Evolutionary conservation across 2,329 filamentous ascomycete genomes (phyloP), one percentile per base, ranked within the genome.

Genomic region (Pseudocercospora macadamiae): DNA sequence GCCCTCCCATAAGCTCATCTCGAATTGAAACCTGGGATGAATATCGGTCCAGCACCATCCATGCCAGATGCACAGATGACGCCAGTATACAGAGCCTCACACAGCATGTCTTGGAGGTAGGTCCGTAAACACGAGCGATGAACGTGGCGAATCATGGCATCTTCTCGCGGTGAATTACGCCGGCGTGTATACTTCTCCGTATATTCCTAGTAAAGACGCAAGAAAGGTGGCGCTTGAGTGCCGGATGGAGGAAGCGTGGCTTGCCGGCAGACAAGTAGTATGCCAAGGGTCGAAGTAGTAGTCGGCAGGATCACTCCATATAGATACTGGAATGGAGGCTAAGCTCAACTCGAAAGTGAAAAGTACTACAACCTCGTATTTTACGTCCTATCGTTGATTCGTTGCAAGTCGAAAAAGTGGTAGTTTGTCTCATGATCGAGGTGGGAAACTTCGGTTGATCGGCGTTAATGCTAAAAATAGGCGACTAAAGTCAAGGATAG

Each of bases 31-130:
- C 14, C 39, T 45, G 23, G 42, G 23, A 47, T 28, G 3, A 25
- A 25, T 28, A 12, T 47, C 42, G 23, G 19, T 28, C 21, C 21
- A 45, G 39, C 39, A 45, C 9, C 25, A 49, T 19, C 45, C 45
- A 34, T 49, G 47, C 8, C 26, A 21, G n/a, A 28, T 49, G 16
- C 47, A 34, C 26, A 49, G n/a, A 49, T 49, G 47, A 49, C 26
- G 45, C 45, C 45, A 49, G 25, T 49, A 21, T 3, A n/a, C 14
- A 32, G 25, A 49, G 45, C 25, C 39, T 45, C 18, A 45, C 7
- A 39, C 36, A 12, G 3, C 5, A 21, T 45, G 18, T 45, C 16
- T 45, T 45, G 21, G 21, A 45, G 39, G 7, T 10, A 12, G 18
- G 8, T 45, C 39, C 19, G 39, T 19, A n/a, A 39, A 18, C 21